Base-by-base conservation (phyloP, 2,329 filamentous ascomycete genomes). In the Arthrinium puccinioides region DNA sequence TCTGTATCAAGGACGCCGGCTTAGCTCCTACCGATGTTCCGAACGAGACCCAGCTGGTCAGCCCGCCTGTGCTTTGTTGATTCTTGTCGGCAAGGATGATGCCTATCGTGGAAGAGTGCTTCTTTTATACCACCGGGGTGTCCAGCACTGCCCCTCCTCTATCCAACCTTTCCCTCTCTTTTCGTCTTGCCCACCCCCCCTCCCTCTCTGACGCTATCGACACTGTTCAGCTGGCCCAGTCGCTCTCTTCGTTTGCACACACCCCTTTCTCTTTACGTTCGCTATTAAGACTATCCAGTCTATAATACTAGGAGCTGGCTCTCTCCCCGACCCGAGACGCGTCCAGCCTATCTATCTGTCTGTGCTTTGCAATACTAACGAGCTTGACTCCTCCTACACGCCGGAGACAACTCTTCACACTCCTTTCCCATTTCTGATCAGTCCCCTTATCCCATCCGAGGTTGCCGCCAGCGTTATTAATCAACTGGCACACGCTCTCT, bases 301-400 rank as follows among this genome's bases (percentile, higher is more conserved):
- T 63, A 62, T 62, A 62, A 62, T 56, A 58, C 66, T 67, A 66
- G 63, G 69, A 74, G 70, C 70, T 71, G 70, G 71, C 63, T 72
- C 70, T 74, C 67, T 70, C 23, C 25, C 61, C 52, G 51, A 51
- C 59, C 60, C 56, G 55, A 54, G 59, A 63, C 59, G 52, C 44
- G 44, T n/a, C 53, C 60, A 60, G 57, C 56, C 47, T 51, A 21
- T 16, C 31, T 33, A 21, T n/a, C n/a, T n/a, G n/a, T n/a, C n/a
- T n/a, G n/a, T n/a, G n/a, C n/a, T 33, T 33, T 33, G 21, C 31
- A 23, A 33, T 20, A 33, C 31, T 58, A 66, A 65, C 63, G 62
- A 65, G 65, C 56, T 57, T 55, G n/a, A n/a, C 59, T 51, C 50
- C 53, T 52, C 52, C 48, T 51, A n/a, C n/a, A n/a, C n/a, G n/a